A percentile compares a stretch with the other conserved stretches of the same genome.
Evolutionary conservation across 805 yeast genomes (phyloP).

Genomic region (Torulaspora maleeae): DNA sequence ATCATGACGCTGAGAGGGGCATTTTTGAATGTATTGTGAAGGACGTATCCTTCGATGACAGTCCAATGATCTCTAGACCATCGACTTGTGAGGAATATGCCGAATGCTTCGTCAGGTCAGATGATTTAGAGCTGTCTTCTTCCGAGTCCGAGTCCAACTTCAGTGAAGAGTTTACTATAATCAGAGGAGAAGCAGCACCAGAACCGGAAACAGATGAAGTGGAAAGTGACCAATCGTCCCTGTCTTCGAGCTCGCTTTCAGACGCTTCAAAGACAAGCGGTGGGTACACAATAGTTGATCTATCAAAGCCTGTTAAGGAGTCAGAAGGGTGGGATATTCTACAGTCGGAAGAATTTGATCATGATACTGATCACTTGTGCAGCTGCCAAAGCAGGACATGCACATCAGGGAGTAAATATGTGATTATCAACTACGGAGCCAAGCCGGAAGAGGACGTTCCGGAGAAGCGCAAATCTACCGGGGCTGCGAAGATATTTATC

Average conservation of each 20-base stretch:
- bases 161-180: slow-evolving; percentile 13
- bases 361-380: not conserved
- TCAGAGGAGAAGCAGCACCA: not conserved
- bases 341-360: not conserved
- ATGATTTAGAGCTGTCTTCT: slow-evolving; percentile 1
- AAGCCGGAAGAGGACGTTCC: not conserved
- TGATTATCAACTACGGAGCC: slow-evolving; percentile 1
- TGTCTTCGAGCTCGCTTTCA: not conserved
- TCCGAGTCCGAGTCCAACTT: slow-evolving; percentile 16
- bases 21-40: slow-evolving; percentile 15
- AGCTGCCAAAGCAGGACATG: not conserved
- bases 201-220: not conserved
- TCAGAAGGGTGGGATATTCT: slow-evolving; percentile 7
- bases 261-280: not conserved
- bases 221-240: not conserved
- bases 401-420: not conserved
- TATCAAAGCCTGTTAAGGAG: not conserved
- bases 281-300: slow-evolving; percentile 4
- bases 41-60: slow-evolving; percentile 19
- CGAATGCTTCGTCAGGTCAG: not conserved
- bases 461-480: not conserved
- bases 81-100: slow-evolving; percentile 7
- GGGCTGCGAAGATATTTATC: slow-evolving; percentile 7
- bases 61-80: slow-evolving; percentile 19
- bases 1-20: slow-evolving; percentile 6